These are phyloP conservation scores for Glycine latifolia DNA, from an alignment of 306 rosid species.

Conservation along the genomic window DNA sequence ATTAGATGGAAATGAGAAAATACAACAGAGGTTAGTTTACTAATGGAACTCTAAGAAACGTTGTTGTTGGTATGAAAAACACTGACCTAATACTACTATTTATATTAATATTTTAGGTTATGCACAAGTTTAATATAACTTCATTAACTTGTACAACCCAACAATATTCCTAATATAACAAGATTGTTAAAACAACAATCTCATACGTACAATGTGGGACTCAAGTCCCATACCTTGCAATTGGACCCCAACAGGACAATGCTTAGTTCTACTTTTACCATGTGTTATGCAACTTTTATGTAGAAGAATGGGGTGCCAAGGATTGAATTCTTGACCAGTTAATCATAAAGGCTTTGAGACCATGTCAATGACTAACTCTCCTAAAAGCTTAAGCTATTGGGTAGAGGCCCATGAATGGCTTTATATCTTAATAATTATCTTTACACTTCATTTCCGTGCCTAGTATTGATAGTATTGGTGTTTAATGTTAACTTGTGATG, in stretches of 20 bases:
- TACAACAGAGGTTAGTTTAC: conserved; percentile 15
- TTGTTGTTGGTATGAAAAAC: conserved; percentile 26
- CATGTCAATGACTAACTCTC: conserved; percentile 8
- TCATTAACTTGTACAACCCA: background rate
- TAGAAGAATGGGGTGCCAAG: no score
- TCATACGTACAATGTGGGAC: no score
- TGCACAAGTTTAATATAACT: background rate
- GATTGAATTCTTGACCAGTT: no score
- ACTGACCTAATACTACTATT: conserved; percentile 7
- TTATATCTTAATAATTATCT: background rate
- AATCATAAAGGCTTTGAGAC: no score
- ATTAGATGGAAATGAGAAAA: conserved; percentile 6
- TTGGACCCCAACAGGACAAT: no score
- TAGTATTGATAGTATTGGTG: background rate
- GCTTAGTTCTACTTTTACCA: no score
- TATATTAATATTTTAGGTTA: background rate
- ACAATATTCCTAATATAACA: no score
- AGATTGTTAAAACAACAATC: no score
- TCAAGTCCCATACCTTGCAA: no score
- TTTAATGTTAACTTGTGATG: conserved; percentile 14
- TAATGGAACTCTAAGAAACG: background rate
- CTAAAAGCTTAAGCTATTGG: conserved; percentile 12
- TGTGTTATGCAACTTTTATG: no score
- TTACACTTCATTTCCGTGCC: conserved; percentile 12
- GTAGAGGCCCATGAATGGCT: background rate